These are phyloP conservation scores for Gynandropsis gynandra DNA, from an alignment of 345 rosid species.

Conservation along the genomic window DNA sequence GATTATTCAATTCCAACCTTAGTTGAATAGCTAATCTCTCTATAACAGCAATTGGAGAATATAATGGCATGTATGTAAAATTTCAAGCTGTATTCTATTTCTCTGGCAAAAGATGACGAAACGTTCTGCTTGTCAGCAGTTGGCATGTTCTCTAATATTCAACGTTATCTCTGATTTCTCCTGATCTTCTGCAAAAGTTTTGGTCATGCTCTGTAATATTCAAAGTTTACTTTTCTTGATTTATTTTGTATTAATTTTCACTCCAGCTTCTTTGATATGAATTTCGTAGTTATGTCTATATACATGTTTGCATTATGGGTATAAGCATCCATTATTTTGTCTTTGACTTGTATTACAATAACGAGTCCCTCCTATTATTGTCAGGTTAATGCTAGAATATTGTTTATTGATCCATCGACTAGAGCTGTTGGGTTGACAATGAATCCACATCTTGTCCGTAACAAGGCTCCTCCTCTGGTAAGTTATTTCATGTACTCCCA, in stretches of 20 bases:
- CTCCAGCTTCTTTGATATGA: not conserved
- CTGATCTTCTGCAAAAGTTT: too few species aligned
- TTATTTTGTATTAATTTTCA: not conserved
- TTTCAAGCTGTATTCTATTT: too few species aligned
- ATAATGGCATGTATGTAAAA: too few species aligned
- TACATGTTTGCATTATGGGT: not conserved
- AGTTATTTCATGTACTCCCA: constrained; percentile 25
- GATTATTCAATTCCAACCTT: too few species aligned
- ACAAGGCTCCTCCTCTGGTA: constrained; percentile 74
- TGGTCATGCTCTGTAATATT: too few species aligned
- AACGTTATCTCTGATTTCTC: too few species aligned
- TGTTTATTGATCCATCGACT: constrained; percentile 83
- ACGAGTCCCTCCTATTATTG: constrained; percentile 13
- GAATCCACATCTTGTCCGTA: constrained; percentile 72
- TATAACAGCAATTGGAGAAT: too few species aligned
- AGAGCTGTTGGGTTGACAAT: constrained; percentile 95
- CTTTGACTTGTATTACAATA: constrained; percentile 3
- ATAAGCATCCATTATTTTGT: constrained; percentile 9
- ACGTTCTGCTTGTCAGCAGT: too few species aligned
- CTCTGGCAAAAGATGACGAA: too few species aligned
- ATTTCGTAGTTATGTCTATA: not conserved
- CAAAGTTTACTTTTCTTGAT: not conserved
- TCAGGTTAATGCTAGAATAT: constrained; percentile 87
- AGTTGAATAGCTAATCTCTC: too few species aligned
- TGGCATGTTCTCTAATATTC: too few species aligned